Conservation (phyloP, 2,329 filamentous ascomycete species). For the Calycina marina region DNA sequence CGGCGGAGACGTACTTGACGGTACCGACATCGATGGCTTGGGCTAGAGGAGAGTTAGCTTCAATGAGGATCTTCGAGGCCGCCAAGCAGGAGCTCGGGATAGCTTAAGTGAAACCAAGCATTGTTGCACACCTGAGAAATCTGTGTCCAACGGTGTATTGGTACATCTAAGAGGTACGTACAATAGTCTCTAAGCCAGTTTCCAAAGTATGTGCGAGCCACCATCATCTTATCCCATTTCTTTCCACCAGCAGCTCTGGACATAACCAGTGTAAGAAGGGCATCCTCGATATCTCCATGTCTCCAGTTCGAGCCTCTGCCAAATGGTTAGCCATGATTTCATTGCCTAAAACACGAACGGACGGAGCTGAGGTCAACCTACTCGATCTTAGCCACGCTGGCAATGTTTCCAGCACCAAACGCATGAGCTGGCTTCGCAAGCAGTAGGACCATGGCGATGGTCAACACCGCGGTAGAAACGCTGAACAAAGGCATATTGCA, state of each 20-base stretch:
- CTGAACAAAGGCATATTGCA: conserved; percentile 18
- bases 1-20: conserved; percentile 77
- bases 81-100: too few relatives aligned
- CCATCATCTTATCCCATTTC: conserved; percentile 78
- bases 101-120: too few relatives aligned
- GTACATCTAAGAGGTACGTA: conserved; percentile 7
- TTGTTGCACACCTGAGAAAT: too few relatives aligned
- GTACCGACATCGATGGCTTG: conserved; percentile 90
- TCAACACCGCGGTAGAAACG: conserved; percentile 16
- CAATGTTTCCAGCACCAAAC: conserved; percentile 84
- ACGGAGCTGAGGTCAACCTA: too few relatives aligned
- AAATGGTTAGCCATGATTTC: too few relatives aligned
- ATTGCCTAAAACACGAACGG: too few relatives aligned
- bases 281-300: conserved; percentile 88
- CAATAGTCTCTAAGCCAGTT: conserved; percentile 91
- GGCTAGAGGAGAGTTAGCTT: conserved; percentile 23
- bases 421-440: conserved; percentile 56
- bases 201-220: conserved; percentile 86
- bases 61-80: too few relatives aligned
- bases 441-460: conserved; percentile 44
- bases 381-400: conserved; percentile 64
- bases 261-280: conserved; percentile 56
- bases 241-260: conserved; percentile 50
- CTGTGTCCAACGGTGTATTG: too few relatives aligned
- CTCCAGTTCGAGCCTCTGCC: too few relatives aligned